Evolutionary conservation across 306 rosid genomes (phyloP).

Genomic region (Gynostemma pentaphyllum): DNA sequence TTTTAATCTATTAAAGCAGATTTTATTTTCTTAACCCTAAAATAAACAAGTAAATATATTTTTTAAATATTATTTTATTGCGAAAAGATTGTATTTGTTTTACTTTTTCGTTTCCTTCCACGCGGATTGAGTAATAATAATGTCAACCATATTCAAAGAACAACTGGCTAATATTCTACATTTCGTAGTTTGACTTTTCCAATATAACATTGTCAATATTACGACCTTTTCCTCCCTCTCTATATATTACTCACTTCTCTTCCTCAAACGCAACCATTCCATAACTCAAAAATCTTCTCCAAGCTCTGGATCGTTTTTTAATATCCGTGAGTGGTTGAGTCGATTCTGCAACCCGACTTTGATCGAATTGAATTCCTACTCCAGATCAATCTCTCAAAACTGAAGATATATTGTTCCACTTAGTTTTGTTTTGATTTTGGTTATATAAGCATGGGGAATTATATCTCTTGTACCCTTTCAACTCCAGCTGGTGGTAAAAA

Average conservation of each 20-base stretch:
- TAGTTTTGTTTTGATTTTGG: background rate
- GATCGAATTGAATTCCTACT: too few species aligned
- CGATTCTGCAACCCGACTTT: too few species aligned
- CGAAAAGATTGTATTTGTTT: too few species aligned
- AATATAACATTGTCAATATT: too few species aligned
- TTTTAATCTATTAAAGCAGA: background rate
- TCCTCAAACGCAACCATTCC: too few species aligned
- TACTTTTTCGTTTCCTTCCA: background rate
- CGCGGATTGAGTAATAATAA: constrained; percentile 6
- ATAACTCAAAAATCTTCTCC: too few species aligned
- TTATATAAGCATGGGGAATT: constrained; percentile 51
- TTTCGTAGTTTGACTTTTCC: constrained; percentile 1
- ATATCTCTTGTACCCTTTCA: constrained; percentile 52
- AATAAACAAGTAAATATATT: background rate
- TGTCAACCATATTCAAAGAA: background rate
- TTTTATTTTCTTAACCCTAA: background rate
- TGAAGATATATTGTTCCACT: background rate
- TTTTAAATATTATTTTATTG: too few species aligned
- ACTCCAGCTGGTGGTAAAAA: constrained; percentile 19
- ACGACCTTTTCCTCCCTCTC: too few species aligned
- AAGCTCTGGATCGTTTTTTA: too few species aligned
- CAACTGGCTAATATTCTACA: background rate
- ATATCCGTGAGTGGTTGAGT: too few species aligned
- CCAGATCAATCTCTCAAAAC: too few species aligned
- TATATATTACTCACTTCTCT: too few species aligned